Evolutionary conservation across 495 filamentous ascomycete species (phyloP).

Genomic region (Neurospora hispaniola): DNA sequence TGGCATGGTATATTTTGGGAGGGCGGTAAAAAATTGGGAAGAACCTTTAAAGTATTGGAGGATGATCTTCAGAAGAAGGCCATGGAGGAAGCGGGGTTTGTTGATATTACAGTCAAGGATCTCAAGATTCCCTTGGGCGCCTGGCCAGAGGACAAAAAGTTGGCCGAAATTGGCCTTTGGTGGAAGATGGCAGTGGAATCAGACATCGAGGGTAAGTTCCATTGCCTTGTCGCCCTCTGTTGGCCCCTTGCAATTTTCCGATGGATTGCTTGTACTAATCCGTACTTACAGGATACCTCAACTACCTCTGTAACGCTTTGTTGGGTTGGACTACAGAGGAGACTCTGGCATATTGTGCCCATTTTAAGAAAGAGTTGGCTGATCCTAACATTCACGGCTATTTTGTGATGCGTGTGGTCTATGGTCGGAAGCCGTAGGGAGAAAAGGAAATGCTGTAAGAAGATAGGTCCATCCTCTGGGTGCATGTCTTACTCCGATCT

Average conservation of each 20-base stretch:
- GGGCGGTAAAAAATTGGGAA: constrained; percentile 1
- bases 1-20: constrained; percentile 1
- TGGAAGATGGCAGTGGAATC: neutral
- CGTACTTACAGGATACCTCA: neutral
- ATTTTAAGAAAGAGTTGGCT: neutral
- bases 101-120: constrained; percentile 32
- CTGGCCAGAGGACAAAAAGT: constrained; percentile 39
- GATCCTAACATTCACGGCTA: neutral
- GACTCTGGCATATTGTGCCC: neutral
- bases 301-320: neutral
- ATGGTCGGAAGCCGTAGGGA: neutral
- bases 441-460: neutral
- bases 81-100: constrained; percentile 46
- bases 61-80: constrained; percentile 23
- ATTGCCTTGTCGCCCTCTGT: neutral
- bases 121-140: constrained; percentile 40
- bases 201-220: neutral
- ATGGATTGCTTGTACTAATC: neutral
- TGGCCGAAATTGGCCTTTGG: constrained; percentile 22
- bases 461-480: neutral
- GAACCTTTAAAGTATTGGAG: neutral
- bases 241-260: neutral
- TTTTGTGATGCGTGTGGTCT: neutral
- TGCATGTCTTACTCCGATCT: neutral
- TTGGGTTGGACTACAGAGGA: neutral